phyloP scores from a whole-genome alignment of 306 rosid species.

The Vigna angularis region DNA sequence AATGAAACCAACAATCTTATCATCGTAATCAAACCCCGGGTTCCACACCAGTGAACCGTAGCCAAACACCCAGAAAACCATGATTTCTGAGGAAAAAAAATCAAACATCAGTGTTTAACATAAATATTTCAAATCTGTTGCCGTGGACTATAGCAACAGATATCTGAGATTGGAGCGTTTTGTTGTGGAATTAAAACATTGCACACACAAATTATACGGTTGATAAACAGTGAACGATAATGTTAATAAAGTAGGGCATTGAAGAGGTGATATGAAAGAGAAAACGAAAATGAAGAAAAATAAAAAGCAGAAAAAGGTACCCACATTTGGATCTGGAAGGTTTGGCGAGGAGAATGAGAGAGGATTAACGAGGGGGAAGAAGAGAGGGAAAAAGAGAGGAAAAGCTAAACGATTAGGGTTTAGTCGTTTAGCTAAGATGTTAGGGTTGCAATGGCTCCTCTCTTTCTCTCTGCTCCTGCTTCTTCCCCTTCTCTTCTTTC shows the following conservation, averaged over 20 bases:
- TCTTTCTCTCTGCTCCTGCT: constrained; percentile 33
- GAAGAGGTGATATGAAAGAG: not conserved
- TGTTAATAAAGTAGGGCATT: too few species aligned
- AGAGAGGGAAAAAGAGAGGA: constrained; percentile 41
- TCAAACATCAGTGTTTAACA: not conserved
- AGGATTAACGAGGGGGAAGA: constrained; percentile 3
- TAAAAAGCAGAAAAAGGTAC: not conserved
- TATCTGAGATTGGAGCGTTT: not conserved
- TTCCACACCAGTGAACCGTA: constrained; percentile 98
- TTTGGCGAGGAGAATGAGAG: constrained; percentile 32
- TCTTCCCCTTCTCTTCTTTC: not conserved
- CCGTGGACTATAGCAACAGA: not conserved
- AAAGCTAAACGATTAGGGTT: constrained; percentile 53
- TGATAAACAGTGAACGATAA: not conserved
- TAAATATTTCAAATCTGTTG: not conserved
- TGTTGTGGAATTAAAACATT: not conserved
- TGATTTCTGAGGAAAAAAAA: constrained; percentile 48
- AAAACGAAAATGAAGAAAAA: not conserved
- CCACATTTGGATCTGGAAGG: constrained; percentile 48
- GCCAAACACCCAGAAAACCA: constrained; percentile 98
- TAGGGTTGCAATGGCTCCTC: constrained; percentile 44
- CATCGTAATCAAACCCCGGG: constrained; percentile 88
- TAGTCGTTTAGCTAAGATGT: constrained; percentile 57
- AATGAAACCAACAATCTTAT: constrained; percentile 80
- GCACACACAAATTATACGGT: not conserved